Conservation (phyloP, 805 yeast genomes). For the Lachancea fermentati region DNA sequence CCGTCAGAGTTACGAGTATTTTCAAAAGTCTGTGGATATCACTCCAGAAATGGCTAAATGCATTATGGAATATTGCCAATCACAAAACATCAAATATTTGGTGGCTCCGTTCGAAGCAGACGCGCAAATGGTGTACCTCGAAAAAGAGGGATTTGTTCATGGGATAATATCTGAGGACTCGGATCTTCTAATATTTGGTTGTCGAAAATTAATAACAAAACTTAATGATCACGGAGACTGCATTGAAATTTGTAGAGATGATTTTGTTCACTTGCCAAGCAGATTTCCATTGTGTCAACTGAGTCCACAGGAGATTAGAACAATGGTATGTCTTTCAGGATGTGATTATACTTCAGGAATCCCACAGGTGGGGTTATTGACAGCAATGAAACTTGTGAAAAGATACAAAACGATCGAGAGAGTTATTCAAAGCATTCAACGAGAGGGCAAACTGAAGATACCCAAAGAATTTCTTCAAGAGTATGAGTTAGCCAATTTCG, state of each 20-base stretch:
- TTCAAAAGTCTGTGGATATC: conserved; percentile 75
- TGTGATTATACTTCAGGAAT: conserved; percentile 94
- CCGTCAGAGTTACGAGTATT: conserved; percentile 60
- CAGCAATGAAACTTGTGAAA: conserved; percentile 59
- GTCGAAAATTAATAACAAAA: conserved; percentile 69
- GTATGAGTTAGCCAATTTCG: conserved; percentile 60
- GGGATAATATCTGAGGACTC: conserved; percentile 94
- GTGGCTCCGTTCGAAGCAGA: conserved; percentile 99
- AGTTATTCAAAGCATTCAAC: conserved; percentile 48
- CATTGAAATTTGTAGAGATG: conserved; percentile 56
- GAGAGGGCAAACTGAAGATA: conserved; percentile 53
- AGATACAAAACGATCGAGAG: conserved; percentile 47
- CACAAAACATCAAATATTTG: conserved; percentile 54
- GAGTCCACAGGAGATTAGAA: conserved; percentile 53
- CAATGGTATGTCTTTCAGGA: conserved; percentile 86
- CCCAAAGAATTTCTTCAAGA: conserved; percentile 58
- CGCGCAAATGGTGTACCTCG: conserved; percentile 90
- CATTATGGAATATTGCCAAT: conserved; percentile 64
- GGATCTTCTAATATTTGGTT: conserved; percentile 86
- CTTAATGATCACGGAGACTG: conserved; percentile 66
- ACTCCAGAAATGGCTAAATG: conserved; percentile 89
- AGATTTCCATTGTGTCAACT: conserved; percentile 47
- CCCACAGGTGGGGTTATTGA: conserved; percentile 71
- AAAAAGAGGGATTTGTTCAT: conserved; percentile 64
- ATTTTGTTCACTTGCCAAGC: conserved; percentile 43